Percentiles rank a stretch among this genome's conserved stretches.
These are phyloP conservation scores for Pseudomonodictys pantanalensis DNA, from an alignment of 495 filamentous ascomycete genomes.

Conservation along the genomic window DNA sequence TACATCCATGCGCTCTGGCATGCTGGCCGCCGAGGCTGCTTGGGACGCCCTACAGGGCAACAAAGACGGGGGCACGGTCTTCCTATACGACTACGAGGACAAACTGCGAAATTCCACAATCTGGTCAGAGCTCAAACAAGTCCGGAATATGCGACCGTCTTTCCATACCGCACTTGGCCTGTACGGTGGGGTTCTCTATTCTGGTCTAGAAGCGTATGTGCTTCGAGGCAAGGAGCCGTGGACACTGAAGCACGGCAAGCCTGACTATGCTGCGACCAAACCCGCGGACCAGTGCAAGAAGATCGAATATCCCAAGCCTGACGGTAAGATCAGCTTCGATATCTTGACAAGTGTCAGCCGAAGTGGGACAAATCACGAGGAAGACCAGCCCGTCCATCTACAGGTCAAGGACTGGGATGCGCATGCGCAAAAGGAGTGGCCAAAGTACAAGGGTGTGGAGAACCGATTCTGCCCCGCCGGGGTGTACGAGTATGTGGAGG, in stretches of 20 bases:
- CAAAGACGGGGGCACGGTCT: constrained; percentile 61
- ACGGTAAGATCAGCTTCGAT: constrained; percentile 90
- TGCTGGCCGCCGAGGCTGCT: constrained; percentile 90
- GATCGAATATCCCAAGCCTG: constrained; percentile 96
- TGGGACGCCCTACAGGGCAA: constrained; percentile 66
- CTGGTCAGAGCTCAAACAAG: constrained; percentile 91
- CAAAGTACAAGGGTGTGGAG: constrained; percentile 86
- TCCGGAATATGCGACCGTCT: constrained; percentile 95
- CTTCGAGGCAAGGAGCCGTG: constrained; percentile 83
- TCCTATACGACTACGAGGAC: constrained; percentile 94
- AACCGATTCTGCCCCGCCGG: constrained; percentile 99
- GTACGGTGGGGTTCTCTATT: constrained; percentile 88
- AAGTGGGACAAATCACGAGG: constrained; percentile 97
- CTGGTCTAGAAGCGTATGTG: constrained; percentile 85
- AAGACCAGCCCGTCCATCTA: constrained; percentile 95
- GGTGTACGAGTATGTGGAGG: constrained; percentile 98
- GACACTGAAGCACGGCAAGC: constrained; percentile 82
- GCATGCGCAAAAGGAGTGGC: constrained; percentile 79
- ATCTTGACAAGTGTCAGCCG: constrained; percentile 90
- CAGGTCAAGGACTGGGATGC: constrained; percentile 92
- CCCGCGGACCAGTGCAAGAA: constrained; percentile 72
- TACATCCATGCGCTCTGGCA: constrained; percentile 95
- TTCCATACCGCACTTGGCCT: constrained; percentile 83
- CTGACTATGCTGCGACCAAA: constrained; percentile 76
- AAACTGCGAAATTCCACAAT: constrained; percentile 79